phyloP scores from a whole-genome alignment of 805 yeast genomes.

The Kazachstania psychrophila region DNA sequence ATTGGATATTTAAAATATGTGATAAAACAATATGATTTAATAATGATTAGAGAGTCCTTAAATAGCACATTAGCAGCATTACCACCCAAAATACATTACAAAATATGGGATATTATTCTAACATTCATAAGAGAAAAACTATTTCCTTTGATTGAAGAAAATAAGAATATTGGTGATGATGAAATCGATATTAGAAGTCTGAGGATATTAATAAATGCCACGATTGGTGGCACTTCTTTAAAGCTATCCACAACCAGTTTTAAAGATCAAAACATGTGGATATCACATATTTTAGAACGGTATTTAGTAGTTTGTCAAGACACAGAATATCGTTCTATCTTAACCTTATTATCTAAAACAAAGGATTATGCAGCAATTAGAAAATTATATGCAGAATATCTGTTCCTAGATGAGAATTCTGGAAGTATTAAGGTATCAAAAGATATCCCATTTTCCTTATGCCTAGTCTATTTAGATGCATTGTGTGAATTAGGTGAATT shows the following conservation, averaged over 20 bases:
- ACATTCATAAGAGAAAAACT: slow-evolving; percentile 14
- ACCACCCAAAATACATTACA: slow-evolving; percentile 12
- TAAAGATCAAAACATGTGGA: slow-evolving; percentile 17
- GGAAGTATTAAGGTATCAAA: slow-evolving; percentile 2
- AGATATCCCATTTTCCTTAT: slow-evolving; percentile 7
- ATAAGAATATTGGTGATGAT: no score
- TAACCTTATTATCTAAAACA: slow-evolving; percentile 11
- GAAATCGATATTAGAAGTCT: no score
- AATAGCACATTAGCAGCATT: slow-evolving; percentile 15
- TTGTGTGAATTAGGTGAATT: background rate
- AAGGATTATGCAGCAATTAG: slow-evolving; percentile 12
- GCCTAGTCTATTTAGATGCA: background rate
- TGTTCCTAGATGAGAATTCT: slow-evolving; percentile 4
- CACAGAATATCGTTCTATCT: slow-evolving; percentile 6
- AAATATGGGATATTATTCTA: slow-evolving; percentile 21
- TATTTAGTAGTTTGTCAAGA: slow-evolving; percentile 17
- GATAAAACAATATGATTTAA: slow-evolving; percentile 30
- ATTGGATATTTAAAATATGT: slow-evolving; percentile 43
- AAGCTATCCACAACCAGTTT: no score
- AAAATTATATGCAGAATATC: slow-evolving; percentile 9
- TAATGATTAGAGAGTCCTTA: slow-evolving; percentile 23
- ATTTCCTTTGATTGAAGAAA: slow-evolving; percentile 11
- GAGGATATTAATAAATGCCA: no score
- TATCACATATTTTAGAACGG: slow-evolving; percentile 18
- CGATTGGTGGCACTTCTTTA: no score